Base-by-base conservation (phyloP, 129 eudicot genomes). In the Dittrichia graveolens region DNA sequence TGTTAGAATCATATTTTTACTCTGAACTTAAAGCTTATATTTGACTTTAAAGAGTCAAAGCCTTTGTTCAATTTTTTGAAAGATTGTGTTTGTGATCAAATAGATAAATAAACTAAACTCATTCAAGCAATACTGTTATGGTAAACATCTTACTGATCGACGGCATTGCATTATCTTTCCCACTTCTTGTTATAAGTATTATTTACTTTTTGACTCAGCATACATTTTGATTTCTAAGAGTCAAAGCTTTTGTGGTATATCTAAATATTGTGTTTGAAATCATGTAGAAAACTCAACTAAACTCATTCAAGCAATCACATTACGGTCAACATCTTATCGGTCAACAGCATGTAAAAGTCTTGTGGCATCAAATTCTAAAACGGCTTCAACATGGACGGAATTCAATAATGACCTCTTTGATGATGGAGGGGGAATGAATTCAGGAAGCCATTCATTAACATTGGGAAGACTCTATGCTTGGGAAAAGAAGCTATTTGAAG, bases 401-500 rank as follows among this genome's bases (percentile, higher is more conserved):
- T 87, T 88, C 74, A 88, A 82, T 81, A 94, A 90, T 52, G 97
- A 94, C 62, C 86, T 88, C 44, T 90, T 90, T 78, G 96, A 94
- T 80, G 98, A 90, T 61, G 92, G 90, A 64, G 98, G 97, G 53
- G 98, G 98, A 67, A 94, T 94, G 98, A 85, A 80, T 68, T 85
- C 98, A 3, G 98, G 98, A 65, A 94, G 98, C 88, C 97, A 90
- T 81, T 85, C 93, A 0, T 79, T 84, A 60, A 94, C 98, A 49
- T 83, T 94, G 48, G 97, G 91, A 77, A 90, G 98, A 75, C 89
- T 94, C 9, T 90, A 90, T 78, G 98, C 98, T 67, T 94, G 98
- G 98, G 98, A 94, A 72, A 94, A 94, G 80, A 94, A 94, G 82
- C 89, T 94, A 41, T 94, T 85, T 67, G 95, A 90, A 77, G 97